phyloP scores from a whole-genome alignment of 371 early-diverging fungal species.

The Mucor saturninus region DNA sequence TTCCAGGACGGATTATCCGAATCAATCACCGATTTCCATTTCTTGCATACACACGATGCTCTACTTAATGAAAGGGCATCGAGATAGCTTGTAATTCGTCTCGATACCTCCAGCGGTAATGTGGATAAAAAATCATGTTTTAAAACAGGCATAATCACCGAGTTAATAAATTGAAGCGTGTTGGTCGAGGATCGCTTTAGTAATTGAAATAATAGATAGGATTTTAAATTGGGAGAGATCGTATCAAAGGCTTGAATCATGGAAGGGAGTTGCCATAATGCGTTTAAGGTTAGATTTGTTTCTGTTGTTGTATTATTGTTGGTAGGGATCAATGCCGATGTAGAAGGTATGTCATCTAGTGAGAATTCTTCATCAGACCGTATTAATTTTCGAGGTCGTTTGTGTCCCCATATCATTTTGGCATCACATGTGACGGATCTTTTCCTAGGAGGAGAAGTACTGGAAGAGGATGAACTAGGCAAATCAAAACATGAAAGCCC shows the following conservation, averaged over 20 bases:
- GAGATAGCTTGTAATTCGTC: constrained; percentile 78
- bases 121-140: constrained; percentile 84
- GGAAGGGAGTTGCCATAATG: constrained; percentile 29
- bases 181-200: constrained; percentile 53
- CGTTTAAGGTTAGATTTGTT: constrained; percentile 1
- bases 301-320: not conserved
- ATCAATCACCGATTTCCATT: constrained; percentile 80
- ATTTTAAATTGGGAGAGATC: constrained; percentile 33
- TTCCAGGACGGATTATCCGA: constrained; percentile 67
- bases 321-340: no score
- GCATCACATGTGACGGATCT: constrained; percentile 20
- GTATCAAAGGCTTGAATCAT: constrained; percentile 46
- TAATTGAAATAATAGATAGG: constrained; percentile 44
- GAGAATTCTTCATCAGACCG: constrained; percentile 4
- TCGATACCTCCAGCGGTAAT: constrained; percentile 78
- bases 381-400: constrained; percentile 7
- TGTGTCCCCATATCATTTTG: constrained; percentile 10
- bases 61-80: constrained; percentile 78
- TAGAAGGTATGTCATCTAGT: not conserved
- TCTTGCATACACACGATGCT: constrained; percentile 74
- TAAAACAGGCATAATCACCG: constrained; percentile 77
- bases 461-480: not conserved
- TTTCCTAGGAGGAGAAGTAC: constrained; percentile 10
- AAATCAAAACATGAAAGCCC: not conserved
- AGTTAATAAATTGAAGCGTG: constrained; percentile 83